Base-by-base conservation (phyloP, 202 grass and related monocot species). In the Dendrocalamus latiflorus region DNA sequence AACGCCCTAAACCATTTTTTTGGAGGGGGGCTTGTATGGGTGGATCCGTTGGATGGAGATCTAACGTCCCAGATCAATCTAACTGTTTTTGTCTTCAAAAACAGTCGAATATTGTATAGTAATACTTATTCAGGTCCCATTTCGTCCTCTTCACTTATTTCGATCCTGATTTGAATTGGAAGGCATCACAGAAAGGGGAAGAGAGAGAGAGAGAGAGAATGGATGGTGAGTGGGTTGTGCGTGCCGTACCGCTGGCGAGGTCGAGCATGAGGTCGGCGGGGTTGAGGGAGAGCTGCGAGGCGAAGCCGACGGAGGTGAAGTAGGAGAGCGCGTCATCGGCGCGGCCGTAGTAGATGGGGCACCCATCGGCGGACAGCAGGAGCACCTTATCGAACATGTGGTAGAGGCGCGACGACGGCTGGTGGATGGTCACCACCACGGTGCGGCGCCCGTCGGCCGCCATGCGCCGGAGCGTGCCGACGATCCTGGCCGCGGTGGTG, bases 331-430 rank as follows among this genome's bases (percentile, higher is more conserved):
- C 87, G 64, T 93, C 85, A 8, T 83, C 69, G 17, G 96, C 93
- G 44, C 84, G 87, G 81, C 96, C 96, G 60, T 95, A 99, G 89
- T 90, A 99, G 65, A 99, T 88, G 6, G 93, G 89, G n/a, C 87
- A 15, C 0, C 96, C 96, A 15, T 99, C 96, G 0, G 87, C 78
- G 20, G 96, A 99, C 1, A 99, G 93, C 42, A 99, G 83, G 6
- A 99, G 76, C 53, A 95, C 87, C 93, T 99, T 99, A 77, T 99
- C 91, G 77, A 99, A 99, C 93, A 95, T 99, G 75, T 93, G 96
- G 83, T 99, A 99, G 4, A 99, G 86, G 47, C 96, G 54, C 2
- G 91, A 95, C 24, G 93, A 95, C 3, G 96, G 96, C 84, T 99
- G 96, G 88, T 99, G 96, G 82, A 99, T 99, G 15, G 96, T 99